Percentiles rank a stretch among this genome's conserved stretches.
These are phyloP conservation scores for Periconia sp. DNA, from an alignment of 2,329 filamentous ascomycete genomes.

Conservation along the genomic window DNA sequence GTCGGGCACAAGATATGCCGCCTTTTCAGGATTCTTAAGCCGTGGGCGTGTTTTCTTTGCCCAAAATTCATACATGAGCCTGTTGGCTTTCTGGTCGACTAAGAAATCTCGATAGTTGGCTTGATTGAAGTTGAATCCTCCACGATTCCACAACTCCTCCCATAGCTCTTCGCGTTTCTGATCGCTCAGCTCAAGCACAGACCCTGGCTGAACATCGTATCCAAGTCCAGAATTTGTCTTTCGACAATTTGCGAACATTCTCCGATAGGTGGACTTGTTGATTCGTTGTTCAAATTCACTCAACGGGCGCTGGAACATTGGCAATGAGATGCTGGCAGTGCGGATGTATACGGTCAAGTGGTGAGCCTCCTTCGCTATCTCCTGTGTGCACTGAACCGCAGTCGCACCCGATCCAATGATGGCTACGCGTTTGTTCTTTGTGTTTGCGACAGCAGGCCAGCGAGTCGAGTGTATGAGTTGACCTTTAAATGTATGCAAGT, in stretches of 20 bases:
- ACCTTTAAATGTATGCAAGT: background rate
- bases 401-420: background rate
- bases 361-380: background rate
- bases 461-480: background rate
- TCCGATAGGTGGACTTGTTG: too few species aligned
- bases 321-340: background rate
- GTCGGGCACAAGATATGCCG: constrained; percentile 45
- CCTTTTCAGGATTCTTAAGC: constrained; percentile 43
- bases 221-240: too few species aligned
- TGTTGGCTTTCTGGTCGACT: constrained; percentile 15
- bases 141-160: background rate
- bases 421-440: background rate
- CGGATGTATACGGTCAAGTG: background rate
- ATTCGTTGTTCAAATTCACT: background rate
- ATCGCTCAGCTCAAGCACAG: too few species aligned
- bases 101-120: background rate
- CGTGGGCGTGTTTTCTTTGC: constrained; percentile 38
- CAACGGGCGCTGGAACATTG: background rate
- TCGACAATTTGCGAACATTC: too few species aligned
- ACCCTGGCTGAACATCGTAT: too few species aligned
- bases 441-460: background rate
- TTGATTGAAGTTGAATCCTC: background rate
- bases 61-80: constrained; percentile 48
- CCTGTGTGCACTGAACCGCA: background rate
- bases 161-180: background rate